A percentile compares a stretch with the other conserved stretches of the same genome.
These are phyloP conservation scores for Yamadazyma aaseri DNA, from an alignment of 1,139 yeast genomes.

Conservation along the genomic window DNA sequence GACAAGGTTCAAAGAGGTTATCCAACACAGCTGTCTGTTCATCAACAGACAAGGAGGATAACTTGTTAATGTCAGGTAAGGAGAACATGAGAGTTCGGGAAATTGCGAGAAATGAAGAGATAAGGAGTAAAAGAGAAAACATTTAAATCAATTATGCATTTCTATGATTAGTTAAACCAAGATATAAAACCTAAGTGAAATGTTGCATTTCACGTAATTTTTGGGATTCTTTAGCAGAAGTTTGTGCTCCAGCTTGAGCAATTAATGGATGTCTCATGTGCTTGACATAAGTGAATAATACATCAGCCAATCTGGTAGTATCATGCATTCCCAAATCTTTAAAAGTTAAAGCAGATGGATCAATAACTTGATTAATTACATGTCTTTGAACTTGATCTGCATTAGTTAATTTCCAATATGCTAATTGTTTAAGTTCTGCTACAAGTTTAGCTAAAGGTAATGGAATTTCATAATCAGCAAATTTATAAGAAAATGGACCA, in stretches of 20 bases:
- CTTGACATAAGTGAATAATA: conserved; percentile 62
- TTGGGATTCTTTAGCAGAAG: conserved; percentile 42
- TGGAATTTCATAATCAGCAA: conserved; percentile 32
- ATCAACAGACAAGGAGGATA: conserved; percentile 17
- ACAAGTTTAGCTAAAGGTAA: conserved; percentile 43
- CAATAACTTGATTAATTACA: conserved; percentile 64
- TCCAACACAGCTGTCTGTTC: conserved; percentile 40
- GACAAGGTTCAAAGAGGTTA: conserved; percentile 69
- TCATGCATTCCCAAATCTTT: conserved; percentile 68
- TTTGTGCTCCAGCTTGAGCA: conserved; percentile 47
- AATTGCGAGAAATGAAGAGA: neutral
- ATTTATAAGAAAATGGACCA: conserved; percentile 46
- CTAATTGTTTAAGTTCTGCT: conserved; percentile 49
- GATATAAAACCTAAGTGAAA: conserved; percentile 29
- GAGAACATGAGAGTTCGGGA: conserved; percentile 5
- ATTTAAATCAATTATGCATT: too few species aligned
- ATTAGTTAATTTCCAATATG: conserved; percentile 70
- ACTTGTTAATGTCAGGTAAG: conserved; percentile 24
- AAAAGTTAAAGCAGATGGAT: conserved; percentile 63
- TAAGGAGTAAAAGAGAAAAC: too few species aligned
- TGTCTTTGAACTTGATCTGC: conserved; percentile 80
- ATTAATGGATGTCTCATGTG: conserved; percentile 55
- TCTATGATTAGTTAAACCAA: conserved; percentile 2
- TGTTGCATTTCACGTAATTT: conserved; percentile 49
- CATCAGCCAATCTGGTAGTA: conserved; percentile 67